Conservation (phyloP, 208 protist genomes). For the Trypanosoma grayi region DNA sequence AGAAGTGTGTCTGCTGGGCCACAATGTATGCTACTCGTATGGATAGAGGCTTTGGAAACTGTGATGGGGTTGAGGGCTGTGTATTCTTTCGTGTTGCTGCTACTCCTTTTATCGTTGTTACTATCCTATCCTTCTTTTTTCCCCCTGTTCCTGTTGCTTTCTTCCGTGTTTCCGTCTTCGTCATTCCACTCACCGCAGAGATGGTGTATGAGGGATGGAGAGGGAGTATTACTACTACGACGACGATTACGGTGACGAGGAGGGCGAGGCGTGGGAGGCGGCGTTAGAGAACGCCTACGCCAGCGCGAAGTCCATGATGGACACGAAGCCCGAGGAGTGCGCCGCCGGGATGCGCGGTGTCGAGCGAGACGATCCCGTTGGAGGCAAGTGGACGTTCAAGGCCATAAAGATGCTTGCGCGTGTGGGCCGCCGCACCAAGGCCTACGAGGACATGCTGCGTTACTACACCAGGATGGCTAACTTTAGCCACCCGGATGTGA, state of each 20-base stretch:
- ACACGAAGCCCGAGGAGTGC: constrained; percentile 70
- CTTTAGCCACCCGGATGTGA: constrained; percentile 41
- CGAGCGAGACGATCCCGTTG: constrained; percentile 66
- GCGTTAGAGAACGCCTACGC: constrained; percentile 88
- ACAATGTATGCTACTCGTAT: neutral
- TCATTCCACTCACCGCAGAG: no score
- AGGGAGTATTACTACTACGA: constrained; percentile 86
- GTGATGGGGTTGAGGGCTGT: neutral
- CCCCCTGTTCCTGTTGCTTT: no score
- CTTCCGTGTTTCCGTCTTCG: no score
- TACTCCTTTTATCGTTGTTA: neutral
- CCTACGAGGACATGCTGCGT: constrained; percentile 84
- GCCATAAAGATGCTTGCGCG: constrained; percentile 92
- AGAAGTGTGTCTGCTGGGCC: neutral
- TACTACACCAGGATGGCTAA: constrained; percentile 74
- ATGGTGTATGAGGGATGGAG: neutral
- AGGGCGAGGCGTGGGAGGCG: constrained; percentile 53
- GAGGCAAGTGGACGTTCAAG: constrained; percentile 93
- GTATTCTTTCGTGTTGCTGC: neutral
- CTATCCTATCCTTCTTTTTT: neutral
- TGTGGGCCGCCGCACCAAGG: constrained; percentile 50
- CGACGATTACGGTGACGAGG: constrained; percentile 55
- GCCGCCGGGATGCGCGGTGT: constrained; percentile 71
- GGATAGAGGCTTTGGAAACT: neutral
- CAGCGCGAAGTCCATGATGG: constrained; percentile 74